A percentile compares a stretch with the other conserved stretches of the same genome.
Conservation (phyloP, 2,329 filamentous ascomycete species). For the Fusarium compactum region DNA sequence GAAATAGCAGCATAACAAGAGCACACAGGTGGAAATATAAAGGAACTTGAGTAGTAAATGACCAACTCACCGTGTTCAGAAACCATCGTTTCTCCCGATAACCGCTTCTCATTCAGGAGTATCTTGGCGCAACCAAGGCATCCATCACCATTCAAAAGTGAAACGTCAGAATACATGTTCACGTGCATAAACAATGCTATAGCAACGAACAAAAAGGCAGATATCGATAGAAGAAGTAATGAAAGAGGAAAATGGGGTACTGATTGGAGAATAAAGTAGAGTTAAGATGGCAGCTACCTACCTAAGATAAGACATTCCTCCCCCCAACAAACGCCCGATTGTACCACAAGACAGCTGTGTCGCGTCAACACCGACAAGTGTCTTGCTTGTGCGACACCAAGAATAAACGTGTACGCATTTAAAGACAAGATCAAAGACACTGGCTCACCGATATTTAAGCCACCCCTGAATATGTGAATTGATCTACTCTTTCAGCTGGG, state of each 20-base stretch:
- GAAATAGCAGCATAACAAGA: too few relatives aligned
- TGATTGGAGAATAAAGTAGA: neutral
- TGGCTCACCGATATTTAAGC: constrained; percentile 36
- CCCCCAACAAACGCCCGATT: neutral
- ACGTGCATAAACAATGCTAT: neutral
- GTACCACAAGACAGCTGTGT: constrained; percentile 23
- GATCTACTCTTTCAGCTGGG: constrained; percentile 24
- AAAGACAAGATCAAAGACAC: constrained; percentile 1
- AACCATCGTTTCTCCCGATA: neutral
- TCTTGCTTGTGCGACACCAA: constrained; percentile 11
- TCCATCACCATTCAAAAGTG: constrained; percentile 4
- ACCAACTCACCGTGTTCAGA: constrained; percentile 10
- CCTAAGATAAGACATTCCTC: constrained; percentile 8
- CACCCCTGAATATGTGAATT: constrained; percentile 1
- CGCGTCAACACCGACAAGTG: constrained; percentile 2
- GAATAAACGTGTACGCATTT: constrained; percentile 6
- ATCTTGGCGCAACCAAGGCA: constrained; percentile 46
- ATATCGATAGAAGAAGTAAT: neutral
- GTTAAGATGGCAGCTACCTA: too few relatives aligned
- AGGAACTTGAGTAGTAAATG: neutral
- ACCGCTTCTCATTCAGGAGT: constrained; percentile 32
- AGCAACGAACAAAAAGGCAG: neutral
- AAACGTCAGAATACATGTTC: constrained; percentile 21
- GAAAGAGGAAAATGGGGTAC: neutral
- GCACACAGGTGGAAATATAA: too few relatives aligned